Evolutionary conservation across 768 basidiomycete genomes (phyloP), one percentile per base, ranked within the genome.

Genomic region (Auricularia cornea): DNA sequence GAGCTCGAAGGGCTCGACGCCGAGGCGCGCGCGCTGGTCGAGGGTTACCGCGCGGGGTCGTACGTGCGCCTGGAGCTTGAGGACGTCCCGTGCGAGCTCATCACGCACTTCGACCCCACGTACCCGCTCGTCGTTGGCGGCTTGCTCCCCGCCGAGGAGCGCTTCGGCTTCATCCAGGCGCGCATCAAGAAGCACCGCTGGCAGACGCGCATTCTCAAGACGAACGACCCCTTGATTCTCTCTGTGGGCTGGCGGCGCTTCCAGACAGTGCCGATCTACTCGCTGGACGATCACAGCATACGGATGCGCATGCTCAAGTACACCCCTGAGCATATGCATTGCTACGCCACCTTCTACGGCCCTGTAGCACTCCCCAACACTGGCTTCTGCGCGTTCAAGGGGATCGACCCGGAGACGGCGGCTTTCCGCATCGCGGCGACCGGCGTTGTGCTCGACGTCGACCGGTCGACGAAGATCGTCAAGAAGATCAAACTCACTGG

Each of bases 281-380:
- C 94, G 23, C 79, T 99, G 26, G 97, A 99, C 72, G 97, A 99
- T 75, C 95, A 97, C 72, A 93, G 90, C 11, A 96, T 98, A 68
- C 90, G 97, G 20, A 97, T 98, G 88, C 92, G 97, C 38, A 91
- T 98, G 89, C 89, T 99, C 77, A 99, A 99, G 77, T 99, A 99
- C 73, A 98, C 97, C 0, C 97, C 97, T 0, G 97, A 99, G 76
- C 97, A 99, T 71, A 98, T 96, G 97, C 97, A 99, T 72, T 99
- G 97, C 71, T 96, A 89, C 71, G 96, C 95, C 2, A 97, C 95
- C 2, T 97, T 98, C 75, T 99, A 95, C 71, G 96, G 94, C 0
- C 96, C 97, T 6, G 87, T 93, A 26, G 79, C 93, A 2, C 78
- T 92, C 0, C 96, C 95, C 26, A 97, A 97, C 75, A 97, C 93